A percentile compares a stretch with the other conserved stretches of the same genome.
Evolutionary conservation across 148 eudicot genomes (phyloP).

Genomic region (Rhododendron ferrugineum): DNA sequence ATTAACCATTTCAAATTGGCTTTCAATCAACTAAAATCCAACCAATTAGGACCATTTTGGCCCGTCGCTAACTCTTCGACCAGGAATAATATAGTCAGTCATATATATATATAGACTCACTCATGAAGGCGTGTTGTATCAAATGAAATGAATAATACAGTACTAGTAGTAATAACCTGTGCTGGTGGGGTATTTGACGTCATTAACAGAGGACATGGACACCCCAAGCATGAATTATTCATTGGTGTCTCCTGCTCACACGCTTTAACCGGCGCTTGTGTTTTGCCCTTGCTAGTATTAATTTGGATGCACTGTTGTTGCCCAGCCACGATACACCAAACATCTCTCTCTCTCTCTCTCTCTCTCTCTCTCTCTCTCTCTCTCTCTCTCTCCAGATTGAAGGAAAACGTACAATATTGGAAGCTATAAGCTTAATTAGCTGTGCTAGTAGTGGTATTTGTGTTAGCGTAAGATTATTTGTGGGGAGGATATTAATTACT

Average conservation of each 20-base stretch:
- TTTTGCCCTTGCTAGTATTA: slow-evolving; percentile 10
- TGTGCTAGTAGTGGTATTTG: background rate
- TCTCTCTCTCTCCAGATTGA: slow-evolving; percentile 8
- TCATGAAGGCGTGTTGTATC: too few relatives aligned
- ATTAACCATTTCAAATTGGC: too few relatives aligned
- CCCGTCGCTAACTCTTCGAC: background rate
- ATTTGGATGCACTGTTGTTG: background rate
- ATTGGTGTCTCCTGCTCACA: background rate
- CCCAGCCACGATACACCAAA: background rate
- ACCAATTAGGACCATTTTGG: background rate
- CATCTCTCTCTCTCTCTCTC: background rate
- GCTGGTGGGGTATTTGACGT: slow-evolving; percentile 4
- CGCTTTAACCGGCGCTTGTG: background rate
- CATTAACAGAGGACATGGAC: background rate
- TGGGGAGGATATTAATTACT: background rate
- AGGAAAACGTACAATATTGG: background rate
- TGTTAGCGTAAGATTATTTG: background rate
- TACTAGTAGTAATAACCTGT: too few relatives aligned
- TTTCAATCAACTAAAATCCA: too few relatives aligned
- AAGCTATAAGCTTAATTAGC: background rate
- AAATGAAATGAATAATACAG: too few relatives aligned
- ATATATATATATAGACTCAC: too few relatives aligned
- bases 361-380: slow-evolving; percentile 14
- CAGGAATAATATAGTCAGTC: too few relatives aligned
- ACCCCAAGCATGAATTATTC: background rate